phyloP scores from a whole-genome alignment of 768 basidiomycete genomes.

The Sistotremastrum niveocremeum region DNA sequence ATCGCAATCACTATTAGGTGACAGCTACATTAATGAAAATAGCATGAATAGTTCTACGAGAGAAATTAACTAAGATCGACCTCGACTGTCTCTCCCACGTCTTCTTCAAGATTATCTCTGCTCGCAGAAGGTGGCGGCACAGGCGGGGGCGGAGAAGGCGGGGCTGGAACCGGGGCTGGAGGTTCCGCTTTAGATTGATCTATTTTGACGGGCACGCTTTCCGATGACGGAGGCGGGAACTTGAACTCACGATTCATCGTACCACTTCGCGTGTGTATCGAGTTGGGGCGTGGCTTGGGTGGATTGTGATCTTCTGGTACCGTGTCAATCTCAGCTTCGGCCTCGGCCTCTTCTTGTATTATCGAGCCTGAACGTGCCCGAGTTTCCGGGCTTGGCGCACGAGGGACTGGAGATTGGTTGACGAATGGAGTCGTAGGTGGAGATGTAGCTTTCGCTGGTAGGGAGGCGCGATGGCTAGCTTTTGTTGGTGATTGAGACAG shows the following conservation, averaged over 20 bases:
- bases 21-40: too few species aligned
- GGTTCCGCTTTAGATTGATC: slow-evolving; percentile 5
- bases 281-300: slow-evolving; percentile 7
- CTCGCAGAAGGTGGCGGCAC: slow-evolving; percentile 11
- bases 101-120: neutral
- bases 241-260: slow-evolving; percentile 71
- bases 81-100: too few species aligned
- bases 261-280: slow-evolving; percentile 31
- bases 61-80: too few species aligned
- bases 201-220: slow-evolving; percentile 6
- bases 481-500: slow-evolving; percentile 30
- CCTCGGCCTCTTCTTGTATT: slow-evolving; percentile 21
- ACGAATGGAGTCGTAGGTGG: slow-evolving; percentile 13
- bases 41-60: too few species aligned
- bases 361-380: too few species aligned
- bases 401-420: slow-evolving; percentile 25
- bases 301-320: slow-evolving; percentile 7
- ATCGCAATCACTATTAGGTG: too few species aligned
- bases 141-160: slow-evolving; percentile 16
- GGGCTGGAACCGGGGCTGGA: slow-evolving; percentile 19
- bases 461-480: slow-evolving; percentile 56
- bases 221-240: slow-evolving; percentile 33
- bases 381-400: slow-evolving; percentile 42
- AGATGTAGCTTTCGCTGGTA: slow-evolving; percentile 29
- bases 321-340: slow-evolving; percentile 18